Conservation (phyloP, 192 early-diverging fungal species). For the Piromyces finnis region DNA sequence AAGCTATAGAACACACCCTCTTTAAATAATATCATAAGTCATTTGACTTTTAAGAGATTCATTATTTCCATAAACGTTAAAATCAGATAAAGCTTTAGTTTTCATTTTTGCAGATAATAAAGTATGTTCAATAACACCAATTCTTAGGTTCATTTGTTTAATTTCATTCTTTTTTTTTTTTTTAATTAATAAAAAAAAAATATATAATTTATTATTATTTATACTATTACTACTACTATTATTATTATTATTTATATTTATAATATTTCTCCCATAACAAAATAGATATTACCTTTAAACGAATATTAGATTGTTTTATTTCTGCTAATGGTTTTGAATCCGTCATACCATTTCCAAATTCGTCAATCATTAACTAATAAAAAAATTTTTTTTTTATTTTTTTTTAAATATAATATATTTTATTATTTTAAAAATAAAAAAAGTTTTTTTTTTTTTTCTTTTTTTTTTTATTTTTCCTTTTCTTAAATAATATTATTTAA, state of each 20-base stretch:
- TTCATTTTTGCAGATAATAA: neutral
- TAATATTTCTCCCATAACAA: no score
- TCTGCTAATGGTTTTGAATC: conserved; percentile 36
- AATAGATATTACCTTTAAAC: conserved; percentile 36
- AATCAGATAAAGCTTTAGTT: neutral
- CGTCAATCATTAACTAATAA: conserved; percentile 18
- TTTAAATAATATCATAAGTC: neutral
- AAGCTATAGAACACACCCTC: no score
- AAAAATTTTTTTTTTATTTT: no score
- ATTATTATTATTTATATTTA: no score
- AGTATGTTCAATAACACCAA: conserved; percentile 32
- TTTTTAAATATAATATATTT: no score
- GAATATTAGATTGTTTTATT: conserved; percentile 28
- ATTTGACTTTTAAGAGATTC: neutral
- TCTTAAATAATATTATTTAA: no score
- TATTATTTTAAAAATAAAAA: conserved; percentile 5
- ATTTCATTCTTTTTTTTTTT: conserved; percentile 16
- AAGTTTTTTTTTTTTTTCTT: no score
- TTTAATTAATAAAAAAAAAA: no score
- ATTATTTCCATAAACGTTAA: neutral
- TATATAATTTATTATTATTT: no score
- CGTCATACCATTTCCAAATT: conserved; percentile 41
- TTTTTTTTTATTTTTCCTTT: no score
- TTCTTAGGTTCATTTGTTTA: conserved; percentile 39
- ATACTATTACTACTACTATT: no score